Base-by-base conservation (phyloP, 163 green algal species). In the Volvox carteri region DNA sequence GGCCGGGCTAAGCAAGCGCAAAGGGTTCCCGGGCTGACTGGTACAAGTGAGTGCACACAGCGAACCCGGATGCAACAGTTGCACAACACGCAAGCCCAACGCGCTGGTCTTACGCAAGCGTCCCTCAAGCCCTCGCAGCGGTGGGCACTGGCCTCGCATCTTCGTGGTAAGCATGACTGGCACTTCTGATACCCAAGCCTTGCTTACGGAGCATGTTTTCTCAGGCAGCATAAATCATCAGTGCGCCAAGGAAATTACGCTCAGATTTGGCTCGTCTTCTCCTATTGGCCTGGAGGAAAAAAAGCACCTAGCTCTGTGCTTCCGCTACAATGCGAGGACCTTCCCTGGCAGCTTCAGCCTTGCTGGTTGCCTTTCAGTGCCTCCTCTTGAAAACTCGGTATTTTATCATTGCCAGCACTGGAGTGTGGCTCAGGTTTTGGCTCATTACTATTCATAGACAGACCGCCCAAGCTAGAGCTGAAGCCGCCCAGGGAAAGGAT, bases 211-310 rank as follows among this genome's bases (percentile, higher is more conserved):
- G 56, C 14, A n/a, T 5, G 56, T n/a, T 28, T 85, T 85, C 54
- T 73, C 77, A 85, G 52, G 7, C 33, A 85, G 33, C 39, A 50
- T 50, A 35, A 50, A 50, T 33, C 60, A 56, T 86, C 79, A 86
- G 62, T 56, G 44, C 79, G 39, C 25, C 41, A 4, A 9, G n/a
- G 35, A 6, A 25, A 5, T 3, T 35, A n/a, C 67, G 46, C 81
- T 87, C 81, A 80, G 50, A 79, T 87, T 87, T 79, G 81, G 81
- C 81, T 87, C 81, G 67, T 87, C 35, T 39, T 87, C 81, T 60
- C 65, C 81, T n/a, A 87, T 35, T 12, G 81, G 35, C 50, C 50
- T 80, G 23, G 73, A 62, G 23, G 73, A 25, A 23, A 21, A 72
- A 8, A 11, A 39, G 60, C 11, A 37, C 9, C 60, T 23, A 76